Evolutionary conservation across 1,284 basidiomycete species (phyloP), one percentile per base, ranked within the genome.

Genomic region (Xerocomus amazonicus): DNA sequence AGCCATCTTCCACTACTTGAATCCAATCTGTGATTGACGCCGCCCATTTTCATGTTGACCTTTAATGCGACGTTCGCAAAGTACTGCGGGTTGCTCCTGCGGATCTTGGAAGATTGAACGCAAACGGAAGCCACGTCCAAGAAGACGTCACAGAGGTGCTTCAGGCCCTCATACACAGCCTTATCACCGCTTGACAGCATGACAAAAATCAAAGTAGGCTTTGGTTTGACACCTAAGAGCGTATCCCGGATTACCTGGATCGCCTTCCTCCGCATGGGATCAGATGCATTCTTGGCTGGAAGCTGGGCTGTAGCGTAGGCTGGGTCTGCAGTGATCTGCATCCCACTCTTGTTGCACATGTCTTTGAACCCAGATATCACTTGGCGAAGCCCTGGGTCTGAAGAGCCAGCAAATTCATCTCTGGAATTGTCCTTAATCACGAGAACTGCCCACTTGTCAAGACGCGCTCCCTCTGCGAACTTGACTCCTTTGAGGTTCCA

Each of bases 41-140:
- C 88, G 4, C 85, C 84, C 47, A 87, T 67, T 70, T 91, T 90
- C 74, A 84, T 84, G 65, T 91, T 91, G 48, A 90, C 72, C 58
- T 90, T 89, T 47, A 87, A 69, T 0, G 83, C 81, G 32, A 89
- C 83, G 60, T 89, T 90, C 31, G 84, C 83, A 51, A 79, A 87
- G 59, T 87, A 88, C 57, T 87, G 83, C 28, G 73, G 51, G 26
- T 71, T 77, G 53, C 83, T 77, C 59, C 80, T 83, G 49, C 78
- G 69, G 59, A 89, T 77, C 67, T 87, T 88, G 28, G 67, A 62
- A 0, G 78, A 68, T 50, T 86, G 84, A 12, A 84, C 82, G 56
- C 85, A 89, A 7, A 87, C 79, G 16, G 83, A 84, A 8, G 79
- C 75, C 37, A 90, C 68, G 55, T 83, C 85, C 39, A 88, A 66